Conservation (phyloP, 2,329 filamentous ascomycete genomes). For the Pezicula neosporulosa region DNA sequence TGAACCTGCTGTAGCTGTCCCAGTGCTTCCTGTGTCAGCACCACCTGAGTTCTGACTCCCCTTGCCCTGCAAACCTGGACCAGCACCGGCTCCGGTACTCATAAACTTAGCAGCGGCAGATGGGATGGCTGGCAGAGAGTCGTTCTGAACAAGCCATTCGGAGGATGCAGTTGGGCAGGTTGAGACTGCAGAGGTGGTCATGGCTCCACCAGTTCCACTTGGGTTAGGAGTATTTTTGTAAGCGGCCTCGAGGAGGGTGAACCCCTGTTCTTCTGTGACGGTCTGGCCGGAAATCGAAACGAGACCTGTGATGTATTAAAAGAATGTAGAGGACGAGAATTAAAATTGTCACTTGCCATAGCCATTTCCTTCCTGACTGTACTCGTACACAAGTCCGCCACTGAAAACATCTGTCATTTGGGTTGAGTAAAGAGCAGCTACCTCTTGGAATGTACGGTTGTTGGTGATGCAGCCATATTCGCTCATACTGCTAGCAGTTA, state of each 20-base stretch:
- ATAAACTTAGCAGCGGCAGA: slow-evolving; percentile 35
- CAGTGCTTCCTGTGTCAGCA: slow-evolving; percentile 14
- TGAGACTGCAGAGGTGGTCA: slow-evolving; percentile 29
- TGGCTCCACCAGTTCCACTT: slow-evolving; percentile 49
- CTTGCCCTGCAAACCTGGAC: slow-evolving; percentile 34
- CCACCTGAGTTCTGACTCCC: slow-evolving; percentile 25
- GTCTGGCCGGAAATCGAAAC: slow-evolving; percentile 27
- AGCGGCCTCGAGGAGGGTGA: slow-evolving; percentile 41
- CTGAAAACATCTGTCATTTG: slow-evolving; percentile 92
- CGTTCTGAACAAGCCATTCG: slow-evolving; percentile 44
- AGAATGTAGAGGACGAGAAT: too few species aligned
- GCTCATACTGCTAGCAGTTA: slow-evolving; percentile 49
- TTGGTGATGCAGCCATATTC: slow-evolving; percentile 90
- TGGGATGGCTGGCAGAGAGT: slow-evolving; percentile 46
- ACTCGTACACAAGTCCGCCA: slow-evolving; percentile 95
- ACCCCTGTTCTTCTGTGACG: slow-evolving; percentile 41
- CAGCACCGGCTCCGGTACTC: slow-evolving; percentile 43
- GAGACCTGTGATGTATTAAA: slow-evolving; percentile 30
- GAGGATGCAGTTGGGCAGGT: slow-evolving; percentile 40
- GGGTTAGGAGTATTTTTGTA: slow-evolving; percentile 40
- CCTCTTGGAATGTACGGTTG: slow-evolving; percentile 76
- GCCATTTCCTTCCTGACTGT: slow-evolving; percentile 73
- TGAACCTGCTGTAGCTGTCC: slow-evolving; percentile 22
- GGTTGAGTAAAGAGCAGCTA: slow-evolving; percentile 72
- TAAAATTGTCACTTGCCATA: slow-evolving; percentile 44